A percentile compares a stretch with the other conserved stretches of the same genome.
Evolutionary conservation across 2,329 filamentous ascomycete genomes (phyloP).

Genomic region (Aspergillus costaricaensis): DNA sequence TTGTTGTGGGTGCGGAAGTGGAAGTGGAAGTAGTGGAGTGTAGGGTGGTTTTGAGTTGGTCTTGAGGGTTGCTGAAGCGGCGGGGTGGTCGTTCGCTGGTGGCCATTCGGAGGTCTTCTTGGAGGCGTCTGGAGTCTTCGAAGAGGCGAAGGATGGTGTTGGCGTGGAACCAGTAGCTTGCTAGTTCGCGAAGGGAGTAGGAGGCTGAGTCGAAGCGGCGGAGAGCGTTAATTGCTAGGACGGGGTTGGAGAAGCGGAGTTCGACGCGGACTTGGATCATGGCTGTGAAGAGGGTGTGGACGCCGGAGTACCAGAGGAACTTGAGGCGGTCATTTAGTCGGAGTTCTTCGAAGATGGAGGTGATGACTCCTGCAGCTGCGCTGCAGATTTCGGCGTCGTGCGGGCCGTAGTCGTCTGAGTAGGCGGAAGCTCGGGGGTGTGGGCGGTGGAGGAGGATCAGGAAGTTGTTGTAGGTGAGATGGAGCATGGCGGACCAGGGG

Average conservation of each 20-base stretch:
- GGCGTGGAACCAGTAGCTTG: constrained; percentile 47
- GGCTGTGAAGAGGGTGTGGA: constrained; percentile 48
- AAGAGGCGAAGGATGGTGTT: constrained; percentile 47
- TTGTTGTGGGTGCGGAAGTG: constrained; percentile 22
- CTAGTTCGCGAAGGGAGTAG: constrained; percentile 44
- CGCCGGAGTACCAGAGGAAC: constrained; percentile 47
- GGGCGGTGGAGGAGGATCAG: constrained; percentile 49
- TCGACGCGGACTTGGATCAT: constrained; percentile 52
- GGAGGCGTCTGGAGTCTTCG: constrained; percentile 46
- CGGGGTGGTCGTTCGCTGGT: constrained; percentile 37
- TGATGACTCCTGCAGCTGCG: constrained; percentile 47
- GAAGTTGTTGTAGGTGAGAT: constrained; percentile 50
- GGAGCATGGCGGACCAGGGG: constrained; percentile 48
- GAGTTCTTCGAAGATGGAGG: constrained; percentile 49
- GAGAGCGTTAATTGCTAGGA: constrained; percentile 48
- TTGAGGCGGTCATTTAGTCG: constrained; percentile 45
- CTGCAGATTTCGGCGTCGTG: constrained; percentile 51
- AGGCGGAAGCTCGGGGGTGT: constrained; percentile 45
- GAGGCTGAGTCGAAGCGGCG: constrained; percentile 47
- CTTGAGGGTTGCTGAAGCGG: constrained; percentile 24
- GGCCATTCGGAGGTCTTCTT: constrained; percentile 43
- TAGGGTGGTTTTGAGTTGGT: constrained; percentile 5
- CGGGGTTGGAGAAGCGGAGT: constrained; percentile 49
- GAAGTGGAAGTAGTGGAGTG: constrained; percentile 13
- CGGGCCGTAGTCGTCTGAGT: constrained; percentile 48